Evolutionary conservation across 305 asterid genomes (phyloP), one percentile per base, ranked within the genome.

Genomic region (Fraxinus sp.): DNA sequence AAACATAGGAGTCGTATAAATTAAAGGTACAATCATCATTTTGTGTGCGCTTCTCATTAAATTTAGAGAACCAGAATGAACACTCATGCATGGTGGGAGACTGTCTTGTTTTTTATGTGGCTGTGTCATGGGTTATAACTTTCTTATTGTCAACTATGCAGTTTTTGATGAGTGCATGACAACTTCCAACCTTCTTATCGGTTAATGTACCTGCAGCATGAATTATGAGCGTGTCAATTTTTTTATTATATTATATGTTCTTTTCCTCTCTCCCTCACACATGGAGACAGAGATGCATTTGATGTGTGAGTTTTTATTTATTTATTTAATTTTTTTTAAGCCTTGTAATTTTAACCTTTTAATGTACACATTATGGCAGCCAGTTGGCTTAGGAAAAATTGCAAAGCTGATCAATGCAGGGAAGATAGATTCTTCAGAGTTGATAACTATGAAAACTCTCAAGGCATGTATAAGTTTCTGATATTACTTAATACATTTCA

Each of bases 401-500:
- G 98, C 98, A 36, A 92, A 90, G 86, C 93, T 93, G 78, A 96
- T 96, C 83, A 96, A 96, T 91, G 95, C 96, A 32, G 98, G 98
- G 89, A 91, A 94, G 86, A 96, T 94, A 76, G 99, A 96, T 86
- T 96, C 99, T 41, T 96, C 99, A 73, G 99, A 93, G 86, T 86
- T 96, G 87, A 96, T 96, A 87, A 94, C 97, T 11, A 94, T 93
- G 98, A 96, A 93, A 90, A 96, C 92, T 78, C 97, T 95, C 77
- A 93, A 96, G 95, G 98, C 93, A 86, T 22, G 79, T n/a, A 14
- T 32, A 35, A 36, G 7, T 71, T 70, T 80, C 46, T 55, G 18
- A 8, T 57, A 5, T 77, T 75, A 77, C 36, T 52, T 70, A 71
- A 77, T 32, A 24, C 26, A 59, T 39, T 36, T 32, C 73, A 68